Evolutionary conservation across 2,329 filamentous ascomycete species (phyloP), one percentile per base, ranked within the genome.

Genomic region (Epichloe aotearoae): DNA sequence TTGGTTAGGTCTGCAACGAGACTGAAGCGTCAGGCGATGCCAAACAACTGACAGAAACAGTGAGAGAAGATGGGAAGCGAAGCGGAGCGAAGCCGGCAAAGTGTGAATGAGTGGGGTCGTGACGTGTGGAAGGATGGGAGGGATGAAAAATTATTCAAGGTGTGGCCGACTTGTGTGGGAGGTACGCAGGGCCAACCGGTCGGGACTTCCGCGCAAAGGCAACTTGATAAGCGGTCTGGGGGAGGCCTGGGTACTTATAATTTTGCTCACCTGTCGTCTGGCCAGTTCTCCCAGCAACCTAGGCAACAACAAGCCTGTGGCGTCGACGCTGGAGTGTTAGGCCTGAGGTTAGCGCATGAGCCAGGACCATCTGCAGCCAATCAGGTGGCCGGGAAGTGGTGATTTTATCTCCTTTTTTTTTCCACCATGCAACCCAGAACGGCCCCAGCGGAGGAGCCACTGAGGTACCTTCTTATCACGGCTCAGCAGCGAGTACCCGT

Each of bases 201-300:
- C 73, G 73, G 71, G 68, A 72, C 69, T 76, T 77, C 74, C 73
- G 69, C 73, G 70, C 73, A 69, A 70, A 67, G 72, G 62, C 64
- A 63, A 68, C 66, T 63, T 70, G 72, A 70, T 66, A 65, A 63
- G 64, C 61, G 70, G 67, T 70, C 66, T 70, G 75, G 74, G 74
- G 75, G 75, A 73, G 69, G 69, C 65, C 64, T 64, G 62, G 64
- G 68, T 75, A 69, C 69, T 77, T 78, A 78, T 78, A 78, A 72
- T 76, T 76, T 73, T 75, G 62, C 55, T 56, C 58, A 54, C 57
- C 58, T 61, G 61, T 59, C 59, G 58, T 61, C 64, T 58, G 62
- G 62, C 64, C 66, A 66, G 54, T 61, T 62, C 58, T 60, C 68
- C 69, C 61, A 71, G 69, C 69, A 68, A 70, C 68, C 69, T 60